These are phyloP conservation scores for Bacidia rubella DNA, from an alignment of 495 filamentous ascomycete genomes.

Conservation along the genomic window DNA sequence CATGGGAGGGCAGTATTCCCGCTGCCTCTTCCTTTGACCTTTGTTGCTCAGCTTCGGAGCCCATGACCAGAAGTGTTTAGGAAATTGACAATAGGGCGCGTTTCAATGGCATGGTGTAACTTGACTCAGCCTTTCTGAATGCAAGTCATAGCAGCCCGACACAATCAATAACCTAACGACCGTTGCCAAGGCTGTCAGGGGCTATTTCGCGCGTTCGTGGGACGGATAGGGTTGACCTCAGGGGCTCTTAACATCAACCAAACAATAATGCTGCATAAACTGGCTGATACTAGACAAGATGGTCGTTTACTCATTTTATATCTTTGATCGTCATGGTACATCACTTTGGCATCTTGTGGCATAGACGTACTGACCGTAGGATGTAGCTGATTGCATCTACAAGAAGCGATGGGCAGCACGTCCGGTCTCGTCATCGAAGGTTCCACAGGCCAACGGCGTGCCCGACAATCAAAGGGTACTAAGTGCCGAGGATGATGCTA, in stretches of 20 bases:
- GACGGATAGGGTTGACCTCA: too few species aligned
- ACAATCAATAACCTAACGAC: too few species aligned
- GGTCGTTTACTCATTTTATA: constrained; percentile 95
- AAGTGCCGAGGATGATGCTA: constrained; percentile 75
- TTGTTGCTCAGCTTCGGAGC: constrained; percentile 12
- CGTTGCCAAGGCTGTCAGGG: neutral
- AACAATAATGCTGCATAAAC: too few species aligned
- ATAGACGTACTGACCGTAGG: neutral
- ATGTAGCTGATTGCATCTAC: constrained; percentile 96
- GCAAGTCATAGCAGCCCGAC: neutral
- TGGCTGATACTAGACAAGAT: constrained; percentile 33
- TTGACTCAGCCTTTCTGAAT: neutral
- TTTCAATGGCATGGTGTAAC: neutral
- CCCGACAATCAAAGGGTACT: constrained; percentile 28
- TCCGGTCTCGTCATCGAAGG: constrained; percentile 31
- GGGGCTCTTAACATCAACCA: too few species aligned
- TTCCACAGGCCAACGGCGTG: constrained; percentile 26
- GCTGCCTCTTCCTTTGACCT: constrained; percentile 16
- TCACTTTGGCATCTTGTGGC: neutral
- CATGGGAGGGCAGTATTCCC: constrained; percentile 27
- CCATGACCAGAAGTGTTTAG: neutral
- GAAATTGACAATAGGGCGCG: neutral
- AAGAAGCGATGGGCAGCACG: constrained; percentile 59
- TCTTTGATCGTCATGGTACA: constrained; percentile 95
- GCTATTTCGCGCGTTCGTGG: neutral